Conservation (phyloP, 2,329 filamentous ascomycete species). For the Ophiognomonia clavigignenti-juglandacearum region DNA sequence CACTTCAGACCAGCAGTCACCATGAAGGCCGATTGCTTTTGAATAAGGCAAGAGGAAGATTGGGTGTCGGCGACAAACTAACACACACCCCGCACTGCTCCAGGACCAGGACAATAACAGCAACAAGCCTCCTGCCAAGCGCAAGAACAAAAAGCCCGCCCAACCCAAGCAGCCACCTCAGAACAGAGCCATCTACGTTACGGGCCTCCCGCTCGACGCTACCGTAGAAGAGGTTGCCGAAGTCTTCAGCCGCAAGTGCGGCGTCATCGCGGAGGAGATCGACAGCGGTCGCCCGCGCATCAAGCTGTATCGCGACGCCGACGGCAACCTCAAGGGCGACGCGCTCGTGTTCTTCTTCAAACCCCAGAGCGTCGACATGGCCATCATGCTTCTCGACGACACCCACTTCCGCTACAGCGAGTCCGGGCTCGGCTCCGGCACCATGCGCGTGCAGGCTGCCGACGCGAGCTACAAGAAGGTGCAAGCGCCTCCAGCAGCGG, state of each 20-base stretch:
- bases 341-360: constrained; percentile 93
- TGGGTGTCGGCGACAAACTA: constrained; percentile 14
- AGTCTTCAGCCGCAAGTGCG: constrained; percentile 77
- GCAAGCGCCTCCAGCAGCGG: constrained; percentile 51
- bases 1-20: neutral
- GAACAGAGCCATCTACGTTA: constrained; percentile 91
- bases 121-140: constrained; percentile 12
- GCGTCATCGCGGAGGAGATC: constrained; percentile 90
- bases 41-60: neutral
- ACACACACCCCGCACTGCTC: constrained; percentile 15
- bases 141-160: constrained; percentile 36
- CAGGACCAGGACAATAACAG: constrained; percentile 26
- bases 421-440: constrained; percentile 49
- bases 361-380: constrained; percentile 84
- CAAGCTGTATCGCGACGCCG: constrained; percentile 82
- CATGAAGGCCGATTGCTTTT: constrained; percentile 1
- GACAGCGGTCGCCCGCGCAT: constrained; percentile 83
- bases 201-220: constrained; percentile 75
- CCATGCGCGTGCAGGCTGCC: constrained; percentile 77
- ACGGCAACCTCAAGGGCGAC: constrained; percentile 88
- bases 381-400: constrained; percentile 75
- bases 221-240: constrained; percentile 76
- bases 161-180: constrained; percentile 38
- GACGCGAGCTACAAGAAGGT: constrained; percentile 91
- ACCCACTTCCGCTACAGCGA: constrained; percentile 68